phyloP scores from a whole-genome alignment of 768 basidiomycete genomes.

The Leucocoprinus leucothites region DNA sequence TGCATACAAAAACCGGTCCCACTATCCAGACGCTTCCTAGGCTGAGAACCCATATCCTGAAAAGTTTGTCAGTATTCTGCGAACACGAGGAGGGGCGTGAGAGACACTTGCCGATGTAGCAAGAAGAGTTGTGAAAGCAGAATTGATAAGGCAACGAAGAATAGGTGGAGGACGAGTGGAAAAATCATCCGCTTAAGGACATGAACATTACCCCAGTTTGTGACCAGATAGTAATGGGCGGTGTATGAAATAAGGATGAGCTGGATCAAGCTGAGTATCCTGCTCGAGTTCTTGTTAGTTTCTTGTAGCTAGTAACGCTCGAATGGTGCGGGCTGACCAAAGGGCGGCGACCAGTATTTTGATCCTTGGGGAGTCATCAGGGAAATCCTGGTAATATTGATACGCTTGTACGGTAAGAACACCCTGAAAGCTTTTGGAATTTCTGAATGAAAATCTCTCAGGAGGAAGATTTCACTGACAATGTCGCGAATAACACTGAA shows the following conservation, averaged over 20 bases:
- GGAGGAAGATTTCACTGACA: not conserved
- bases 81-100: too few species aligned
- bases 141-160: slow-evolving; percentile 13
- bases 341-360: slow-evolving; percentile 15
- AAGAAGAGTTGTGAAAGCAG: slow-evolving; percentile 18
- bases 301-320: not conserved
- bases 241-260: slow-evolving; percentile 17
- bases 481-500: slow-evolving; percentile 5
- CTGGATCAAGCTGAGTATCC: slow-evolving; percentile 18
- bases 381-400: slow-evolving; percentile 17
- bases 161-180: slow-evolving; percentile 15
- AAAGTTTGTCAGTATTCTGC: not conserved
- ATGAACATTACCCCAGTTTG: slow-evolving; percentile 14
- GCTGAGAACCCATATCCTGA: slow-evolving; percentile 17
- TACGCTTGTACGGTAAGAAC: slow-evolving; percentile 19
- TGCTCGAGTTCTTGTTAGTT: not conserved
- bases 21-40: slow-evolving; percentile 6
- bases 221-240: slow-evolving; percentile 19
- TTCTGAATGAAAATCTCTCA: too few species aligned
- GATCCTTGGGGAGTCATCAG: slow-evolving; percentile 12
- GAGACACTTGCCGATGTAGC: slow-evolving; percentile 14
- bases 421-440: slow-evolving; percentile 17
- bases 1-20: not conserved
- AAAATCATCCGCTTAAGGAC: slow-evolving; percentile 9
- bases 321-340: slow-evolving; percentile 1